These are phyloP conservation scores for Miscanthus sacchariflorus DNA, from an alignment of 202 grass and related monocot species.

Conservation along the genomic window DNA sequence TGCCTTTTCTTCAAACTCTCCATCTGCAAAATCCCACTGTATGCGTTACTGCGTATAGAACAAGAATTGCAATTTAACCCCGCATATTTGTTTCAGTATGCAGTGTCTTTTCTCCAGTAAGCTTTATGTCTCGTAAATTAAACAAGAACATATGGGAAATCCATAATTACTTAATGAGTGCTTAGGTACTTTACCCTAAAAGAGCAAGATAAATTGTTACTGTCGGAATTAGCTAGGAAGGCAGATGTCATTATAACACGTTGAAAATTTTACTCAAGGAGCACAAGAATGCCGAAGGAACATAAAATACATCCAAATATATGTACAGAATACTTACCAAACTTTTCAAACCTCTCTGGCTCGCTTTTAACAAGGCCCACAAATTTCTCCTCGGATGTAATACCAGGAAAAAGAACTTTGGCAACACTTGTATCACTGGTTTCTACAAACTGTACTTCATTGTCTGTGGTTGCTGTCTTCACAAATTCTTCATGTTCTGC, in stretches of 20 bases:
- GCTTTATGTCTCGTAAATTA: not conserved
- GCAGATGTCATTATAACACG: not conserved
- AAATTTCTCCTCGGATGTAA: conserved; percentile 70
- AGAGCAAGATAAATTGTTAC: not conserved
- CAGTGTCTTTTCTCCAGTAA: not conserved
- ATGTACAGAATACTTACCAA: conserved; percentile 58
- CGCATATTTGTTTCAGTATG: conserved; percentile 8
- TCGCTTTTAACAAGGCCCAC: conserved; percentile 90
- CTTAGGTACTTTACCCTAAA: not conserved
- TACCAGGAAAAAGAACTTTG: conserved; percentile 75
- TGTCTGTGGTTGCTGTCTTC: conserved; percentile 72
- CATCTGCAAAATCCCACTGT: conserved; percentile 61
- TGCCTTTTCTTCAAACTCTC: conserved; percentile 70
- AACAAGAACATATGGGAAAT: not conserved
- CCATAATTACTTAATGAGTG: not conserved
- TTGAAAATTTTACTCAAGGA: not conserved
- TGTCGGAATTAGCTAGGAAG: not conserved
- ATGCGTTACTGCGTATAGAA: not conserved
- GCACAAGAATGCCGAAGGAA: not conserved
- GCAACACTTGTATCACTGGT: conserved; percentile 76
- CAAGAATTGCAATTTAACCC: conserved; percentile 17
- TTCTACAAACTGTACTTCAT: conserved; percentile 90
- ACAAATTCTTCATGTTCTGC: conserved; percentile 71
- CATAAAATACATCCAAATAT: not conserved
- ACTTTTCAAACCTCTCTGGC: conserved; percentile 86